Conservation (phyloP, 768 basidiomycete species). For the Multifurca ochricompacta region DNA sequence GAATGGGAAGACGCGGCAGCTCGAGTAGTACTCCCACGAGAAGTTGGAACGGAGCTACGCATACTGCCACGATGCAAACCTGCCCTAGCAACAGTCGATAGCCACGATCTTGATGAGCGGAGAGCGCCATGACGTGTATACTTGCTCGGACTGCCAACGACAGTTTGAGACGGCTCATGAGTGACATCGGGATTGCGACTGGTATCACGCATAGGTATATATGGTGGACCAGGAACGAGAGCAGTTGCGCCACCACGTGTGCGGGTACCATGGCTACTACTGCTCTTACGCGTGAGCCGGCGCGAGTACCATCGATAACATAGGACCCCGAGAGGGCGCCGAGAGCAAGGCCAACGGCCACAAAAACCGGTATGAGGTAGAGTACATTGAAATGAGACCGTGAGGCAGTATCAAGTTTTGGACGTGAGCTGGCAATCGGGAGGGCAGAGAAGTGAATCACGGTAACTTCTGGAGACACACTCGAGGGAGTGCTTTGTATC, state of each 20-base stretch:
- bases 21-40: background rate
- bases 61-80: background rate
- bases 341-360: slow-evolving; percentile 22
- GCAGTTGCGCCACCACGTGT: background rate
- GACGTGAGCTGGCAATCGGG: slow-evolving; percentile 23
- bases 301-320: slow-evolving; percentile 18
- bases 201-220: slow-evolving; percentile 14
- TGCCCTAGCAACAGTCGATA: background rate
- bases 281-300: slow-evolving; percentile 1
- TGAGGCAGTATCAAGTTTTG: slow-evolving; percentile 1
- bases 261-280: background rate
- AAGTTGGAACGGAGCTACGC: background rate
- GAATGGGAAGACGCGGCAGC: background rate
- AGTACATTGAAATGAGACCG: slow-evolving; percentile 22
- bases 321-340: slow-evolving; percentile 24
- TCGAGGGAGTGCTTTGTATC: background rate
- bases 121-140: slow-evolving; percentile 15
- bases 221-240: slow-evolving; percentile 27
- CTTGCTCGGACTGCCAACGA: slow-evolving; percentile 17
- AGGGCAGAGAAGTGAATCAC: slow-evolving; percentile 24
- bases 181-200: background rate
- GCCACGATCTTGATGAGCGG: background rate
- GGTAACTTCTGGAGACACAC: slow-evolving; percentile 5
- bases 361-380: slow-evolving; percentile 28
- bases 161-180: background rate